Evolutionary conservation across 2,329 filamentous ascomycete genomes (phyloP), one percentile per base, ranked within the genome.

Genomic region (Monosporascus sp.): DNA sequence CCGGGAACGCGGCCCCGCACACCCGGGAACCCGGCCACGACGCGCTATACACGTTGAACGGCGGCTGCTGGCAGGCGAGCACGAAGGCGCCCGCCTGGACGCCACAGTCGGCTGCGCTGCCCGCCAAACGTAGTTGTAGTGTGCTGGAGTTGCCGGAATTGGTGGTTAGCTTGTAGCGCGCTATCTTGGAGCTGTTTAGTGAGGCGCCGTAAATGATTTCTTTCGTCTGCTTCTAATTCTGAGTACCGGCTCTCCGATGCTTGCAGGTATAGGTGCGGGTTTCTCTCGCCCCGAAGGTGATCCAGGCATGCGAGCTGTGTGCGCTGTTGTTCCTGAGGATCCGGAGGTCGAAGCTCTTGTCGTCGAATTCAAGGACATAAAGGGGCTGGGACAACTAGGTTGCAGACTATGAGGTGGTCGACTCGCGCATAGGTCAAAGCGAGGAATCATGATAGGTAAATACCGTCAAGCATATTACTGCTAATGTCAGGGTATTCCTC

Each of bases 351-450:
- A 46, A 26, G 14, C 41, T 31, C 40, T 37, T 37, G 49, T 49
- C 49, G 45, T 51, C 49, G 44, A 54, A 55, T n/a, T 17, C 50
- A 38, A 55, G 50, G 11, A 43, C 85, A 65, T 86, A 85, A 59
- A 87, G 85, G 55, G 50, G 83, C 83, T 56, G 84, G 84, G 52
- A 77, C 77, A 50, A 78, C 82, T 80, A 84, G 86, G 48, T 84
- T 87, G 48, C 84, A 84, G 56, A 86, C 77, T 78, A 87, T 86
- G 53, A 88, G 70, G 73, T 86, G 82, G 66, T 87, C 84, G 65
- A 54, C 14, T 31, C 37, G 24, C 43, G 50, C 50, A 27, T 48
- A 27, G n/a, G n/a, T 14, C 22, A 27, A 22, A 16, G 43, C 20
- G 20, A 22, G 20, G 11, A 45, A 27, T 11, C 27, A 27, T 27